Evolutionary conservation across 495 filamentous ascomycete species (phyloP).

Genomic region (Xylaria venustula): DNA sequence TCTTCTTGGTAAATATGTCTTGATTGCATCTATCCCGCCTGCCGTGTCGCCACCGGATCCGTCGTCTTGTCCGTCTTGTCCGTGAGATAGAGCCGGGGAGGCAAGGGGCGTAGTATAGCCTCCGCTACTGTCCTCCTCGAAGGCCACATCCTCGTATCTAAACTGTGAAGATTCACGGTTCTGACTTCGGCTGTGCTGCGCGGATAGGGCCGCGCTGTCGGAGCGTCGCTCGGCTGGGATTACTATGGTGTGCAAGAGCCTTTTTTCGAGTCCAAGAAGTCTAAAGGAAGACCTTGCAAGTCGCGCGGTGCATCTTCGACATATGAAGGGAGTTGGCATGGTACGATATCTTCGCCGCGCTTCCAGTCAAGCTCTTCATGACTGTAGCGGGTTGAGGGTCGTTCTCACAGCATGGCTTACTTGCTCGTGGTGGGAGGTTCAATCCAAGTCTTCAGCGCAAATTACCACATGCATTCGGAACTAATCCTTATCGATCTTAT

Average conservation of each 20-base stretch:
- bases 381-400: too few species aligned
- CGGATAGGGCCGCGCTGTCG: neutral
- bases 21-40: neutral
- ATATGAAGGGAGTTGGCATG: constrained; percentile 28
- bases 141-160: neutral
- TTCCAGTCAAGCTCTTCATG: constrained; percentile 16
- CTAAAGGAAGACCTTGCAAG: constrained; percentile 4
- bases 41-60: neutral
- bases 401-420: too few species aligned
- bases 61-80: neutral
- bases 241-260: neutral
- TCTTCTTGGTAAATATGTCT: neutral
- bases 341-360: constrained; percentile 6
- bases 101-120: neutral
- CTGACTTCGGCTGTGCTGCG: neutral
- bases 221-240: neutral
- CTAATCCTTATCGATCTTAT: constrained; percentile 8
- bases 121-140: neutral
- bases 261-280: neutral
- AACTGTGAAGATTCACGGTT: neutral
- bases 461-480: neutral
- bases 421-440: neutral
- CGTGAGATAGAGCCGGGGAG: neutral
- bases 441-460: neutral
- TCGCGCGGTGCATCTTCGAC: constrained; percentile 22